Evolutionary conservation across 192 early-diverging fungal genomes (phyloP), one percentile per base, ranked within the genome.

Genomic region (Phlyctochytrium arcticum): DNA sequence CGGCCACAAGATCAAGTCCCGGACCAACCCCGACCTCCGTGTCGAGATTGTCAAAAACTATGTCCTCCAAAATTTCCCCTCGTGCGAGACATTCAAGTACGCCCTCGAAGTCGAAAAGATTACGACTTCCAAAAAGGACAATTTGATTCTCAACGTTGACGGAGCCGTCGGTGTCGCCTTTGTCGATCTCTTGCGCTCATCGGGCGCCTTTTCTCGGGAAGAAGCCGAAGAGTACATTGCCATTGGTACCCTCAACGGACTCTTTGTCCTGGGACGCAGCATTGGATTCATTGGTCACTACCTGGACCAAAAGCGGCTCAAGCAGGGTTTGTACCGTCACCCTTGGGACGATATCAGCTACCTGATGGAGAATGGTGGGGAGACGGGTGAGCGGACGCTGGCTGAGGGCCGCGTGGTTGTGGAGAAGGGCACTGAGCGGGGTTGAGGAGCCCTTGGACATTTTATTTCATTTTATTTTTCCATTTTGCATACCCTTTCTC

Each of bases 1-100:
- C 61, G 96, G 96, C 21, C 96, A 98, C 90, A 96, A 96, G 85
- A 94, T 98, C 87, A 98, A 98, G 82, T 95, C 92, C 36, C 86
- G 96, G 61, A 96, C 92, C 61, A 98, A 98, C 87, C 96, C 96
- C 3, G 96, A 98, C 71, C 77, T 98, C 74, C 94, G 96, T 44
- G 96, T 98, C 4, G 81, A 88, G 54, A 87, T 98, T 64, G 91
- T 98, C 75, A 96, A 95, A 82, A 87, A 94, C 60, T 98, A 85
- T 71, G 94, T 92, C 57, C 81, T 85, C 72, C 79, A 83, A 48
- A 77, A 94, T 74, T 98, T 98, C 82, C 92, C 92, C 0, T 66
- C 76, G 12, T 88, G 85, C 26, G 92, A 91, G 26, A 85, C 91
- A n/a, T 84, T 98, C 65, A 88, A 93, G 79, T 98, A 95, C 75